These are phyloP conservation scores for Fomitopsis pulvina DNA, from an alignment of 768 basidiomycete genomes.

Conservation along the genomic window DNA sequence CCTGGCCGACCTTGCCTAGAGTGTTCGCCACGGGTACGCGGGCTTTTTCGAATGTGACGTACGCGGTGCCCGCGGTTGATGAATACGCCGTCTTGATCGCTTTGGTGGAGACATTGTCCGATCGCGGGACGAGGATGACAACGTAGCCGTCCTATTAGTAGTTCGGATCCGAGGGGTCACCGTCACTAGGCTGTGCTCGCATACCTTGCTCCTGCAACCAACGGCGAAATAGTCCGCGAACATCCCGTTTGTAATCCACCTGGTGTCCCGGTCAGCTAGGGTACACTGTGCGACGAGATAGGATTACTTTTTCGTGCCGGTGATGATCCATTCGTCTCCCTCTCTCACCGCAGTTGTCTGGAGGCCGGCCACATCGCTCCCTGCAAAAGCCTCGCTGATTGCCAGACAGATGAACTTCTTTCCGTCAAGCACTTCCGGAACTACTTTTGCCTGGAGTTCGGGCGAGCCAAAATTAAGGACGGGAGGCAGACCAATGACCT, in stretches of 20 bases:
- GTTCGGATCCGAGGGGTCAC: neutral
- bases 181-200: constrained; percentile 6
- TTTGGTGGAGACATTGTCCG: constrained; percentile 72
- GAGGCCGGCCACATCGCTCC: constrained; percentile 77
- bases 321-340: constrained; percentile 82
- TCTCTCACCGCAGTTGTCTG: constrained; percentile 84
- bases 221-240: constrained; percentile 85
- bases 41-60: constrained; percentile 71
- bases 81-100: constrained; percentile 94
- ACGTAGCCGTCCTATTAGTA: constrained; percentile 54
- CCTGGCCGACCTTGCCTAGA: constrained; percentile 80
- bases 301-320: constrained; percentile 85
- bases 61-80: constrained; percentile 83
- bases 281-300: neutral
- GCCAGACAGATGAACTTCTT: constrained; percentile 87
- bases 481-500: constrained; percentile 86
- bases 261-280: constrained; percentile 22
- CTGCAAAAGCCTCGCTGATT: constrained; percentile 91
- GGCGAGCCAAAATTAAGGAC: constrained; percentile 83
- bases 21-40: constrained; percentile 84
- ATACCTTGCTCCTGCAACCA: constrained; percentile 63
- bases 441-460: constrained; percentile 60
- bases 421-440: constrained; percentile 68
- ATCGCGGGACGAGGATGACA: constrained; percentile 70
- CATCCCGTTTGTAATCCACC: constrained; percentile 87